Evolutionary conservation across 805 yeast genomes (phyloP).

Genomic region (Wickerhamomyces silvicola): DNA sequence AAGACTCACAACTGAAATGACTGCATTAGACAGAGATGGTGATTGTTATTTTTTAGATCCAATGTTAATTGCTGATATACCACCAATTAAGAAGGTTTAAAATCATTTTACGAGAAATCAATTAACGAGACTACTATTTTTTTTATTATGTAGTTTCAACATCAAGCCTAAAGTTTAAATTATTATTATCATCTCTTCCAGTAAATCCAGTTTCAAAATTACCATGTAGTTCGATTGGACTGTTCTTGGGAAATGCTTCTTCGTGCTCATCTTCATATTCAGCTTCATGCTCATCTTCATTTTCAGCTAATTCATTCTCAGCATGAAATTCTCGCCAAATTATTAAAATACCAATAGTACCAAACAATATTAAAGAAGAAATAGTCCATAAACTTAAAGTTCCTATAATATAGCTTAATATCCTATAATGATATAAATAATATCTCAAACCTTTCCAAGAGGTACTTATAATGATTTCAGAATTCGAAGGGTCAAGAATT

Average conservation of each 20-base stretch:
- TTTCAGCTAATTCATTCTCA: background rate
- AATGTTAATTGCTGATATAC: conserved; percentile 10
- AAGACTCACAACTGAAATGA: no score
- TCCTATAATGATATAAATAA: conserved; percentile 19
- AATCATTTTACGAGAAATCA: no score
- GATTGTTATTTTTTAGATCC: no score
- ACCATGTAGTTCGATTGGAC: background rate
- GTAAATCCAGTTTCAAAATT: background rate
- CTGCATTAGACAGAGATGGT: no score
- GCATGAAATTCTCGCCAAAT: conserved; percentile 6
- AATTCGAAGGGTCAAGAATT: conserved; percentile 13
- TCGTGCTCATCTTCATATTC: conserved; percentile 2
- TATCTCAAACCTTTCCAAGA: conserved; percentile 20
- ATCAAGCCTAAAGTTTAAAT: conserved; percentile 1
- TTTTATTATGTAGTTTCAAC: no score
- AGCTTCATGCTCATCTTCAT: conserved; percentile 1
- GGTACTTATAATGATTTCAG: conserved; percentile 12
- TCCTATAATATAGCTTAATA: conserved; percentile 18
- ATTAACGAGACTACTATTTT: no score
- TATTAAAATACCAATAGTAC: conserved; percentile 15
- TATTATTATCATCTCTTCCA: conserved; percentile 1
- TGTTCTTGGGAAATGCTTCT: no score
- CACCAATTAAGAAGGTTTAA: conserved; percentile 7
- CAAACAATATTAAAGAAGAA: conserved; percentile 9
- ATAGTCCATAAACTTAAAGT: conserved; percentile 12